A percentile compares a stretch with the other conserved stretches of the same genome.
phyloP scores from a whole-genome alignment of 371 early-diverging fungal species.

The Funneliformis caledonium region DNA sequence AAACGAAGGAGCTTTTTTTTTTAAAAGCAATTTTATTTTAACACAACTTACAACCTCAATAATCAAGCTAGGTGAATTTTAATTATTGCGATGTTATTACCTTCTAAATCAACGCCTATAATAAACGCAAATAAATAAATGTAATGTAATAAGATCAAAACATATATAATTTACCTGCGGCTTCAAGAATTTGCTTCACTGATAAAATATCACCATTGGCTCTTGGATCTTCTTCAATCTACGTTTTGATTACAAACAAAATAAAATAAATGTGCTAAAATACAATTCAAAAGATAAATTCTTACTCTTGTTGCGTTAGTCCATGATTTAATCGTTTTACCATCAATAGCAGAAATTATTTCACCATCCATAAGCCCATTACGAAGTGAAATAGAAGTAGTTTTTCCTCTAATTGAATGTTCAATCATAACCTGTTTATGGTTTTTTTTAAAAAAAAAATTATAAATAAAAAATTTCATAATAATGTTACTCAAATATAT shows the following conservation, averaged over 20 bases:
- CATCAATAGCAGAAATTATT: neutral
- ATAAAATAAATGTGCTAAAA: neutral
- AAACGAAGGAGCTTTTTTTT: conserved; percentile 36
- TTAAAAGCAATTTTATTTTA: neutral
- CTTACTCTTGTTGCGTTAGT: conserved; percentile 34
- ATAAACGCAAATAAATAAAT: neutral
- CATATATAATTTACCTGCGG: conserved; percentile 43
- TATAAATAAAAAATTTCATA: neutral
- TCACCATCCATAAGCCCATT: conserved; percentile 49
- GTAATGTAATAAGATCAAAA: conserved; percentile 37
- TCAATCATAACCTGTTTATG: conserved; percentile 52
- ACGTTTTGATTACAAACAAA: neutral
- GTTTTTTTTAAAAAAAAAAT: neutral
- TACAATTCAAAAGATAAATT: neutral
- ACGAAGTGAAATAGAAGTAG: conserved; percentile 47
- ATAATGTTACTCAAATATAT: neutral
- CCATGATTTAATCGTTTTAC: neutral
- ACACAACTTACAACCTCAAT: too few relatives aligned
- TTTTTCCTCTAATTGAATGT: conserved; percentile 55
- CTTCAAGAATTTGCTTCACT: conserved; percentile 46
- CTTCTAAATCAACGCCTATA: neutral
- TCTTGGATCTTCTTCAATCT: conserved; percentile 7
- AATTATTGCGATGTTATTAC: neutral
- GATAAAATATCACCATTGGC: conserved; percentile 53
- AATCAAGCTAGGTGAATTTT: too few relatives aligned